Base-by-base conservation (phyloP, 306 rosid species). In the Pterocarpus macrocarpus region DNA sequence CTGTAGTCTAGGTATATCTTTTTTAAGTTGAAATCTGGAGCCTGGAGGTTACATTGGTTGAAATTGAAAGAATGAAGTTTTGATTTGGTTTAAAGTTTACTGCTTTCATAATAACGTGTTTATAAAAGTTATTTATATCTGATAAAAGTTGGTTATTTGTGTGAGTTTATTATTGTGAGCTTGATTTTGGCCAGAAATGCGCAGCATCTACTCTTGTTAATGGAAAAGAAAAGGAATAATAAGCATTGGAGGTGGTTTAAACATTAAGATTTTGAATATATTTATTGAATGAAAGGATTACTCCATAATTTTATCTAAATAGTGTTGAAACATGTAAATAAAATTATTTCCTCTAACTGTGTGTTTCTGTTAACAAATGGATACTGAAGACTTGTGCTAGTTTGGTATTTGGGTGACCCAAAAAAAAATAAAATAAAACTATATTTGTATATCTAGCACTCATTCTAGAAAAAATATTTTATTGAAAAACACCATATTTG, bases 311-410 rank as follows among this genome's bases (percentile, higher is more conserved):
- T 64, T 64, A 64, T 53, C 39, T 6, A 55, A 55, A 3, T 32
- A 39, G 22, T 39, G 62, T 66, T 81, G 70, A 74, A 56, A 66
- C 41, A 11, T 44, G 28, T 44, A 13, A 61, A 16, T 34, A 56
- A 16, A 50, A 32, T 73, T 49, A 15, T 47, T 9, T 47, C 70
- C 35, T n/a, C 58, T 49, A 9, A 9, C 10, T 74, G 43, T 65
- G 15, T 61, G 67, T 71, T 63, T 67, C 41, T 41, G 61, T 63
- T 61, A 63, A 59, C 43, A 43, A 71, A 64, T 55, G 55, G 71
- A 83, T 64, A 70, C 36, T 72, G 52, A 47, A 45, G 66, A 16
- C 10, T 10, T 41, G 9, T 49, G 64, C 35, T 49, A 2, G 76
- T 70, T 68, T 63, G 22, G 41, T 75, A 12, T 38, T 61, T 69